Conservation (phyloP, 306 rosid species). For the Gillenia trifoliata region DNA sequence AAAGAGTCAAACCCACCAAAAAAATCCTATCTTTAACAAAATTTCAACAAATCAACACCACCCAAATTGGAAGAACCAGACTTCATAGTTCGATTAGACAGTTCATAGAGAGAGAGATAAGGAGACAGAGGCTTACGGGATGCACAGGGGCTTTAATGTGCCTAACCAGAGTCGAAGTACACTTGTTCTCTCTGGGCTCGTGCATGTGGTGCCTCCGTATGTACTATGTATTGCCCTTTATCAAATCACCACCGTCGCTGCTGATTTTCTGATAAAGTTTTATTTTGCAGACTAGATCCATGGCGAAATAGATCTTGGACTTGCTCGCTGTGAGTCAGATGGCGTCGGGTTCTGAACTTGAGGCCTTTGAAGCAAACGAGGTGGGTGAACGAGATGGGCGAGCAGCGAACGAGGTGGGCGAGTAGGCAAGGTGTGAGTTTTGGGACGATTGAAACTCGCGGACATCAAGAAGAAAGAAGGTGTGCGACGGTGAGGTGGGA, state of each 20-base stretch:
- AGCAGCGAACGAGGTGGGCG: too few species aligned
- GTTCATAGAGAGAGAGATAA: background rate
- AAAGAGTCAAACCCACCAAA: background rate
- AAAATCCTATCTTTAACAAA: background rate
- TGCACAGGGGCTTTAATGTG: slow-evolving; percentile 86
- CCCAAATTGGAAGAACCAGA: background rate
- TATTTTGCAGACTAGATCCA: too few species aligned
- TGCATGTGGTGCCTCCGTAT: slow-evolving; percentile 88
- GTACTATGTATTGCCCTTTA: slow-evolving; percentile 72
- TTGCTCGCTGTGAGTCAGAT: too few species aligned
- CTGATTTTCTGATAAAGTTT: slow-evolving; percentile 33
- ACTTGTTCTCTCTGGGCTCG: slow-evolving; percentile 64
- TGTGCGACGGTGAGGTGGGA: too few species aligned
- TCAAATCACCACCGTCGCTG: slow-evolving; percentile 41
- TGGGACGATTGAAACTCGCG: too few species aligned
- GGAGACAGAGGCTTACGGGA: slow-evolving; percentile 42
- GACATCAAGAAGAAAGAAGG: too few species aligned
- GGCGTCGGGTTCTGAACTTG: too few species aligned
- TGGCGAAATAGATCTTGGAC: too few species aligned
- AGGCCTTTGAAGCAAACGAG: too few species aligned
- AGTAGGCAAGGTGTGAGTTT: too few species aligned
- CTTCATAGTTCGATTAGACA: background rate
- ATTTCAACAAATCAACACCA: slow-evolving; percentile 4
- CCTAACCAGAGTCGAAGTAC: slow-evolving; percentile 82
- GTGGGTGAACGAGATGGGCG: too few species aligned